Base-by-base conservation (phyloP, 345 rosid genomes). In the Syzygium oleosum region DNA sequence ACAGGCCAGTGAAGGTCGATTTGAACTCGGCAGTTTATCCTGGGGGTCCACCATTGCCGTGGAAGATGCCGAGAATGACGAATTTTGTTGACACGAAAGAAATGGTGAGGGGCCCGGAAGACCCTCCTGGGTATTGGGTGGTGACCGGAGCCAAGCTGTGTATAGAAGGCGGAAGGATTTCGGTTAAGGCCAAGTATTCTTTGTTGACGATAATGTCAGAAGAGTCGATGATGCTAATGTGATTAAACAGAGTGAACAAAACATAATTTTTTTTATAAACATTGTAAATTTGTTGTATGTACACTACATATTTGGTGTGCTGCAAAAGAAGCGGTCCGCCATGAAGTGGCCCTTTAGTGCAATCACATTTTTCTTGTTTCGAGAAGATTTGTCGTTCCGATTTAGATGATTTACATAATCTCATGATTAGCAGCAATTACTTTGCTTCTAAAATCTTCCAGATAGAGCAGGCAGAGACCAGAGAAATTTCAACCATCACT, bases 41-140 rank as follows among this genome's bases (percentile, higher is more conserved):
- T 2, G 94, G 94, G 84, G 99, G 99, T 43, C 98, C 98, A 0
- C 99, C 98, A 12, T 65, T 85, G 2, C 92, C 95, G 15, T 90
- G 87, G 2, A 92, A 51, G 91, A 93, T 92, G 29, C 97, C 98
- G 4, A 96, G 93, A 88, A 90, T 96, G 93, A 90, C 93, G 9
- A 94, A 86, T 91, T 96, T 96, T 51, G 99, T 98, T n/a, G 96
- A 98, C 86, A 96, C 95, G 19, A 96, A 94, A 91, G 99, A 96
- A 90, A 96, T 91, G 93, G 91, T 94, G 85, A 92, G 99, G 90
- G 99, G 99, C 61, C 99, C 99, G 1, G 98, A 98, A 90, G 95
- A 94, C 84, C 87, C 90, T 3, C 99, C 99, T 34, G 99, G 99
- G 68, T 98, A 96, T 89, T 98, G 99, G 99, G 98, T 98, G 86